Conservation (phyloP, 2,329 filamentous ascomycete genomes). For the Pseudogymnoascus sp. region DNA sequence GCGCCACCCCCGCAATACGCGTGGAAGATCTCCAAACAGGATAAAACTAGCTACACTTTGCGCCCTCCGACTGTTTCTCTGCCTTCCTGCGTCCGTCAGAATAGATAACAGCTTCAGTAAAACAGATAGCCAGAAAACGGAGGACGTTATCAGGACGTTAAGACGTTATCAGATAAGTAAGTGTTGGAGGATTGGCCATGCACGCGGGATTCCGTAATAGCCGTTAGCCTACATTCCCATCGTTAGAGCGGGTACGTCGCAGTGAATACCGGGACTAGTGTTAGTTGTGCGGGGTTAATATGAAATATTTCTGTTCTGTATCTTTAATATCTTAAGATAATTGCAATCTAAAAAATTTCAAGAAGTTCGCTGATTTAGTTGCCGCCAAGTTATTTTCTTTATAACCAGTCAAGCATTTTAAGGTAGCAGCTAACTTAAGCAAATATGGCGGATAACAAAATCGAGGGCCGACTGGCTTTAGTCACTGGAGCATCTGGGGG, state of each 20-base stretch:
- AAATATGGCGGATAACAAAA: conserved; percentile 32
- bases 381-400: neutral
- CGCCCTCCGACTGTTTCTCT: neutral
- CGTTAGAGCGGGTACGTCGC: neutral
- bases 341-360: neutral
- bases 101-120: neutral
- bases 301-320: neutral
- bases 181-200: neutral
- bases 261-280: neutral
- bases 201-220: neutral
- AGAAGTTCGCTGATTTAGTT: neutral
- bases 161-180: neutral
- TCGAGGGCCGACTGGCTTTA: conserved; percentile 47
- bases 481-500: conserved; percentile 55
- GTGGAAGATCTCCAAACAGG: neutral
- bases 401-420: neutral
- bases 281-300: neutral
- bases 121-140: neutral
- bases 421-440: neutral
- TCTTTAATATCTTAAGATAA: neutral
- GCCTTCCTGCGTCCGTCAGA: neutral
- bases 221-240: neutral
- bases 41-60: neutral
- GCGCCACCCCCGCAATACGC: neutral
- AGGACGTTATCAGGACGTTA: neutral